Base-by-base conservation (phyloP, 2,329 filamentous ascomycete species). In the Diatrype stigma region DNA sequence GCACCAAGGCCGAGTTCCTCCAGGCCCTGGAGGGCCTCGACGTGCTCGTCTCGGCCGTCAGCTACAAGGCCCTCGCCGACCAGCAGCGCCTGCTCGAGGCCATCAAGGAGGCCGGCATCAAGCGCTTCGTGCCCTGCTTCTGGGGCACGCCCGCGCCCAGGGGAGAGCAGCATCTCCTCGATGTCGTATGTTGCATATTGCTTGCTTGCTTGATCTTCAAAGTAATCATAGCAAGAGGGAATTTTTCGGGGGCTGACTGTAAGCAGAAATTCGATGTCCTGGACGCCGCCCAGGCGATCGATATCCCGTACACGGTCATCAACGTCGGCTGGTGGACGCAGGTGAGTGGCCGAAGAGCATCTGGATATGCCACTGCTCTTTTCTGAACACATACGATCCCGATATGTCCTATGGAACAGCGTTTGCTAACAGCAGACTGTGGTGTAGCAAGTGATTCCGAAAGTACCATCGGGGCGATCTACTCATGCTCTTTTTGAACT, bases 71-170 rank as follows among this genome's bases (percentile, higher is more conserved):
- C 32, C 63, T 71, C 32, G 59, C 67, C 26, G 68, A 71, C 11
- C 74, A 82, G 53, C 71, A 76, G 10, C 67, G 67, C 1, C 67
- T 81, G 2, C 70, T 71, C 30, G 71, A 70, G 32, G 79, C 78
- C 2, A 72, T 75, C 1, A 76, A 78, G 55, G 66, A 67, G 45
- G 74, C 73, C 3, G 75, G 77, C 0, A 73, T 81, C 10, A 69
- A 72, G 53, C 72, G 79, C 42, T 82, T 79, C 55, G 70, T 81
- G 28, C 78, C 78, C 2, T 76, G 73, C 56, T 72, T 69, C 49
- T 81, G 76, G 49, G 71, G 69, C n/a, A 73, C 75, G 0, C 63
- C 76, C 16, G 64, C 70, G 1, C 72, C 76, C 1, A 68, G 72
- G 0, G 73, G 73, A 6, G 55, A 65, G 6, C 56, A 66, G 53